These are phyloP conservation scores for Chrysanthemum lavandulifolium DNA, from an alignment of 129 eudicot genomes.

Conservation along the genomic window DNA sequence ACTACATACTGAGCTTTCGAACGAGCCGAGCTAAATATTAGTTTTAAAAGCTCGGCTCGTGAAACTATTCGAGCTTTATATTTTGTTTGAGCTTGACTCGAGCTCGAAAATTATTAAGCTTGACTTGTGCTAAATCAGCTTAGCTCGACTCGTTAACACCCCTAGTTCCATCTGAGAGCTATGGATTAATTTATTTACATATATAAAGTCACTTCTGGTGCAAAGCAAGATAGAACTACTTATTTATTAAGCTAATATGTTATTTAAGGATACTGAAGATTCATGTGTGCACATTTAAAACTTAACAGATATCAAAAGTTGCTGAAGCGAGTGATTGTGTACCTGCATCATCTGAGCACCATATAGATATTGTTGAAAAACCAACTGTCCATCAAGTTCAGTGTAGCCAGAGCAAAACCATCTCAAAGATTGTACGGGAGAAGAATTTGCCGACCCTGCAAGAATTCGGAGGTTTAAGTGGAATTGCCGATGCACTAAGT, in stretches of 20 bases:
- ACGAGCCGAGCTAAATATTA: no score
- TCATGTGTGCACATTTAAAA: not conserved
- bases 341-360: not conserved
- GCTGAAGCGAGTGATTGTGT: conserved; percentile 5
- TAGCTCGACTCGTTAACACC: no score
- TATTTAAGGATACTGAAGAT: not conserved
- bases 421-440: conserved; percentile 29
- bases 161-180: no score
- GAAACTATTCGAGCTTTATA: no score
- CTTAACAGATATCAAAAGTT: conserved; percentile 11
- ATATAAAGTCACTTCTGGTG: no score
- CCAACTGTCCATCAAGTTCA: not conserved
- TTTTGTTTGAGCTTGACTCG: no score
- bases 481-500: conserved; percentile 26
- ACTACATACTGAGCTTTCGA: no score
- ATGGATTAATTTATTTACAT: no score
- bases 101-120: no score
- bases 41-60: no score
- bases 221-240: not conserved
- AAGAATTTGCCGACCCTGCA: conserved; percentile 17
- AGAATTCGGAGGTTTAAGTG: conserved; percentile 28
- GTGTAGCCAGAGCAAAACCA: conserved; percentile 16
- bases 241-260: not conserved
- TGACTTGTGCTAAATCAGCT: no score
- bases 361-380: not conserved